Evolutionary conservation across 129 eudicot species (phyloP).

Genomic region (Dittrichia graveolens): DNA sequence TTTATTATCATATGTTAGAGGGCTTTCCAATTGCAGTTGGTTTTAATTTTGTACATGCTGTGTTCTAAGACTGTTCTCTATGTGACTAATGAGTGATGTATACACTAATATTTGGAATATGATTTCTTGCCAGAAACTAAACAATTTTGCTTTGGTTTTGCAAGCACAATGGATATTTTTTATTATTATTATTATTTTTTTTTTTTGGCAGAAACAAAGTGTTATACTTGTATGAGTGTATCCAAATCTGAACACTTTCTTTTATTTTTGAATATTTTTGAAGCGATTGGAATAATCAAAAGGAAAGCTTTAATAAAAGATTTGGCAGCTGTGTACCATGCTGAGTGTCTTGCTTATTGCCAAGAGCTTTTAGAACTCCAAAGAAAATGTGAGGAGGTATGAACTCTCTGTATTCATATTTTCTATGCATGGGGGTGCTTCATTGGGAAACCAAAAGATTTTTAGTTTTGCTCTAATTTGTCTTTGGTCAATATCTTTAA

Average conservation of each 20-base stretch:
- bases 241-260: neutral
- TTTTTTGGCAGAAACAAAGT: neutral
- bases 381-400: slow-evolving; percentile 64
- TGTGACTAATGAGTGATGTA: neutral
- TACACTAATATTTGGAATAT: neutral
- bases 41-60: neutral
- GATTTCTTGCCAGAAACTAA: neutral
- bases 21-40: neutral
- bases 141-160: neutral
- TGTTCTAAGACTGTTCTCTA: neutral
- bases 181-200: too few relatives aligned
- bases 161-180: slow-evolving; percentile 6
- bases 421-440: slow-evolving; percentile 3
- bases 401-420: slow-evolving; percentile 8
- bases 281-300: slow-evolving; percentile 70
- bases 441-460: neutral
- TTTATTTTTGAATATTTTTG: slow-evolving; percentile 28
- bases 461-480: neutral
- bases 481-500: slow-evolving; percentile 8
- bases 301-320: slow-evolving; percentile 73
- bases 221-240: neutral
- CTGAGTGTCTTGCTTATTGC: slow-evolving; percentile 66
- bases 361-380: slow-evolving; percentile 73
- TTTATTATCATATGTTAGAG: neutral
- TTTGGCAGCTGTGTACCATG: slow-evolving; percentile 69